Evolutionary conservation across 768 basidiomycete genomes (phyloP), one percentile per base, ranked within the genome.

Genomic region (Suillus plorans): DNA sequence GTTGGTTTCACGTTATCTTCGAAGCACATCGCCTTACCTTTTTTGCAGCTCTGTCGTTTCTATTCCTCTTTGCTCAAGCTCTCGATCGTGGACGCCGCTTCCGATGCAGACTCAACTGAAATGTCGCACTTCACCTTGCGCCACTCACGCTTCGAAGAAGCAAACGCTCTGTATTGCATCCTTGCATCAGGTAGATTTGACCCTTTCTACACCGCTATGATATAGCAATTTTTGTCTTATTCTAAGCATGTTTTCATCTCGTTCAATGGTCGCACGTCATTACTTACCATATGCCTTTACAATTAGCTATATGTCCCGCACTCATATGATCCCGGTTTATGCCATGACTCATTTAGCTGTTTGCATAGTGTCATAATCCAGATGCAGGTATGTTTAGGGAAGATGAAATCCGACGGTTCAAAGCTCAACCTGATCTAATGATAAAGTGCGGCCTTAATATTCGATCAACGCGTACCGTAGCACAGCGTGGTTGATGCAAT

Each of bases 121-220:
- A 92, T 94, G 84, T 82, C 84, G 6, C 89, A 91, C 72, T 94
- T 94, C 69, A 86, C 86, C 52, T 80, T 94, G 57, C 84, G 85
- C 45, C 82, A 91, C 69, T 83, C 92, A 13, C 83, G 88, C 3
- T 87, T 92, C 64, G 90, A 91, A 71, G 91, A 93, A 68, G 91
- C 91, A 20, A 91, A 89, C 67, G 74, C 81, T 64, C 81, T 93
- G 53, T 94, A 92, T 71, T 85, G 91, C 25, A 71, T 82, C 57
- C 80, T 93, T 67, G 90, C 84, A 53, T 75, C 73, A 52, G 74
- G 76, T 61, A 74, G 80, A 65, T 73, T 70, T 76, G 68, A 67
- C 34, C 31, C n/a, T 42, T 73, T 49, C 39, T 44, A 60, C 31
- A 41, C 36, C 8, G 47, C 52, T 44, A 41, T 5, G 58, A 59